Percentiles rank a stretch among this genome's conserved stretches.
Conservation (phyloP, 345 rosid species). For the Acer yangbiense region DNA sequence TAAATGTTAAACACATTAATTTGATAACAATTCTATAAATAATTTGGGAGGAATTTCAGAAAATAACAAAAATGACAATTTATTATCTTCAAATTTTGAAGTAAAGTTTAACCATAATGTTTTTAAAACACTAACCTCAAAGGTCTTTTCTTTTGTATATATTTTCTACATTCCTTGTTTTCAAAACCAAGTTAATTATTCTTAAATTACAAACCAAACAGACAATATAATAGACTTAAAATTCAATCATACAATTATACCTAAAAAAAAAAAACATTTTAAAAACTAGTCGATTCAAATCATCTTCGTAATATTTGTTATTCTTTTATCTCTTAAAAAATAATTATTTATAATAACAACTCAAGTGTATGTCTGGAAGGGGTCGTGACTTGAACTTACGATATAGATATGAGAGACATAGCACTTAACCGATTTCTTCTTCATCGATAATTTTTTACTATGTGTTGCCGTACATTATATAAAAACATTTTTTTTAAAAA, state of each 20-base stretch:
- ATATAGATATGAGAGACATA: too few species aligned
- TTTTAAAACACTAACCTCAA: too few species aligned
- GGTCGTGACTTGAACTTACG: too few species aligned
- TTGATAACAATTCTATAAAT: too few species aligned
- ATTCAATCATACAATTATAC: background rate
- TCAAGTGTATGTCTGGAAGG: too few species aligned
- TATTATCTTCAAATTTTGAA: background rate
- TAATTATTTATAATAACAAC: background rate
- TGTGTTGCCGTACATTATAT: background rate
- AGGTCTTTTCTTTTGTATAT: too few species aligned
- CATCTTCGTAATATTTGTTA: background rate
- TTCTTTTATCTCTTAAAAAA: too few species aligned
- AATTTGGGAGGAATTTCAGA: background rate
- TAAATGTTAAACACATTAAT: too few species aligned
- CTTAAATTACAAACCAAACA: background rate
- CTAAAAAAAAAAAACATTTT: too few species aligned
- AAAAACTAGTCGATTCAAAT: background rate
- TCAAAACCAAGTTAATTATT: background rate
- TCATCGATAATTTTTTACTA: background rate
- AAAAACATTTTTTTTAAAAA: background rate
- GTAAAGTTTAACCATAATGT: too few species aligned
- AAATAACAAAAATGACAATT: background rate
- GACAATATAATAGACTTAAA: background rate
- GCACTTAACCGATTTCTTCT: too few species aligned
- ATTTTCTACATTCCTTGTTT: background rate